phyloP scores from a whole-genome alignment of 148 eudicot genomes.

The Fallopia convolvulus region DNA sequence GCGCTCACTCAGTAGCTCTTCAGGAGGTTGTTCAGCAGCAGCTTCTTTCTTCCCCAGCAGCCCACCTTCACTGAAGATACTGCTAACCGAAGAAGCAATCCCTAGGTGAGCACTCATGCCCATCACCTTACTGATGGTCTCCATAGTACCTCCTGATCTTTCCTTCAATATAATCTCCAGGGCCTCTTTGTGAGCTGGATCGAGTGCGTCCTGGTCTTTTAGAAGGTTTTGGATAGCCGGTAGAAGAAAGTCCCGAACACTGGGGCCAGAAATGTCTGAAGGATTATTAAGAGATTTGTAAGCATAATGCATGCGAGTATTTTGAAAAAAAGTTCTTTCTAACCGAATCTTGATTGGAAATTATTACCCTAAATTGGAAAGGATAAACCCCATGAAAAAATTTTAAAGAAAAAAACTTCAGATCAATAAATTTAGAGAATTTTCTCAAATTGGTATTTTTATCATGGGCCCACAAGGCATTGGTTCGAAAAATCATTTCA shows the following conservation, averaged over 20 bases:
- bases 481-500: too few relatives aligned
- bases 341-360: too few relatives aligned
- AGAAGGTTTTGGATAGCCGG: conserved; percentile 83
- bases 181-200: conserved; percentile 98
- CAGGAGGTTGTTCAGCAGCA: conserved; percentile 27
- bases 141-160: conserved; percentile 85
- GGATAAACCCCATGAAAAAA: too few relatives aligned
- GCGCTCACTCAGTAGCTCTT: conserved; percentile 26
- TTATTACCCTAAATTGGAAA: too few relatives aligned
- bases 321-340: not conserved
- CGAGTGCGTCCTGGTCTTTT: conserved; percentile 83
- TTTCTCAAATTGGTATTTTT: too few relatives aligned
- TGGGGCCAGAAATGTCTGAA: conserved; percentile 70
- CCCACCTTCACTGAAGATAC: conserved; percentile 76
- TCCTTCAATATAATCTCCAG: conserved; percentile 83
- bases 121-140: conserved; percentile 84
- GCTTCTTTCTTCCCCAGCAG: conserved; percentile 69
- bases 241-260: conserved; percentile 69
- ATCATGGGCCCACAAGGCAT: too few relatives aligned
- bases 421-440: too few relatives aligned
- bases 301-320: not conserved
- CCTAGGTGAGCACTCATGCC: conserved; percentile 98
- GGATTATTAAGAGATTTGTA: not conserved
- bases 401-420: too few relatives aligned
- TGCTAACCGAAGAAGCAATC: conserved; percentile 66